phyloP scores from a whole-genome alignment of 2,329 filamentous ascomycete genomes.

The Beauveria scarabaeidicola region DNA sequence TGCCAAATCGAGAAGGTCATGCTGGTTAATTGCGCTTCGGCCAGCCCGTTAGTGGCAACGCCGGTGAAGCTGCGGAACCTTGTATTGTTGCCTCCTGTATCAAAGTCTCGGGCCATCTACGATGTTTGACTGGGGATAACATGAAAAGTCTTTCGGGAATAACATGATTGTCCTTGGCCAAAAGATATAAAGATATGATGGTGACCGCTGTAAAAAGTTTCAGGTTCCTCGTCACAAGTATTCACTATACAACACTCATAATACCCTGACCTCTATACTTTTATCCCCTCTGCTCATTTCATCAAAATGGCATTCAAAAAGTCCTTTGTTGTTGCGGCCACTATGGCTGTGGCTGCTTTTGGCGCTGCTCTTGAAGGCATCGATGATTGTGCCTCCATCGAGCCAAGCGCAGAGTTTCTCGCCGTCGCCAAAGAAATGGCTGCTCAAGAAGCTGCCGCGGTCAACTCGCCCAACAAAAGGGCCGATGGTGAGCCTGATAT shows the following conservation, averaged over 20 bases:
- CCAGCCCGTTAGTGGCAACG: neutral
- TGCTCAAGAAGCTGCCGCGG: neutral
- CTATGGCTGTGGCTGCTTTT: slow-evolving; percentile 1
- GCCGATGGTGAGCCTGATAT: neutral
- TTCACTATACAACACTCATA: neutral
- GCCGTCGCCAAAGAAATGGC: neutral
- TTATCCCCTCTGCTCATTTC: neutral
- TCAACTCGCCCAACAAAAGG: neutral
- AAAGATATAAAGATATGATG: neutral
- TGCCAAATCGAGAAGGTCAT: neutral
- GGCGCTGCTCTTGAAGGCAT: neutral
- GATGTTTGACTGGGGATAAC: neutral
- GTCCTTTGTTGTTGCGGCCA: neutral
- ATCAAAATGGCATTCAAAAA: slow-evolving; percentile 1
- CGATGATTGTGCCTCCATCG: neutral
- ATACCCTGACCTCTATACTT: neutral
- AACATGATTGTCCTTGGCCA: neutral
- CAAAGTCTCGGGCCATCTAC: neutral
- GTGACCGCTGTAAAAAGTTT: neutral
- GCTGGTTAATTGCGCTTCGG: neutral
- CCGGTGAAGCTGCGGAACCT: neutral
- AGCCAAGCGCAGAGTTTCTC: neutral
- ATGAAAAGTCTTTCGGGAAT: neutral
- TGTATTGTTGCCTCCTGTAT: neutral
- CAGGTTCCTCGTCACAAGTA: neutral